Evolutionary conservation across 441 rosid species (phyloP).

Genomic region (Croton laevigatus): DNA sequence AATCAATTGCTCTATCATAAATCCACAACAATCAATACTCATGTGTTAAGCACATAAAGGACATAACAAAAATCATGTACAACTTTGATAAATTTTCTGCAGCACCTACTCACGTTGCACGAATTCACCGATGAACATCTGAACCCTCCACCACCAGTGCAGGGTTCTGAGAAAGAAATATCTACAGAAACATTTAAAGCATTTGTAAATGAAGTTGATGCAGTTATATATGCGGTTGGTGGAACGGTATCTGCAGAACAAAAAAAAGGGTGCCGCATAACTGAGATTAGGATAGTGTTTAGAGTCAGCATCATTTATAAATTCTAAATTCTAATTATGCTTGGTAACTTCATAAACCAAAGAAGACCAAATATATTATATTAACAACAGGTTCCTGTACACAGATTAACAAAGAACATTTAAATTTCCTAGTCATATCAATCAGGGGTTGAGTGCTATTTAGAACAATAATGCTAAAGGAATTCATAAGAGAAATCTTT

Average conservation of each 20-base stretch:
- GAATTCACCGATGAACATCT: conserved; percentile 68
- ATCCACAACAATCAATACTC: background rate
- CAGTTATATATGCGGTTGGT: conserved; percentile 70
- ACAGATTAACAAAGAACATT: background rate
- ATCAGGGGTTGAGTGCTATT: background rate
- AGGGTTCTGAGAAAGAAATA: conserved; percentile 75
- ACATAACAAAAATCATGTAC: background rate
- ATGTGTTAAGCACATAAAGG: background rate
- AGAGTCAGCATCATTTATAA: background rate
- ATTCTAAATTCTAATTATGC: background rate
- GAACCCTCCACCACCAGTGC: conserved; percentile 72
- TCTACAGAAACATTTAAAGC: conserved; percentile 67
- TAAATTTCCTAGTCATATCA: background rate
- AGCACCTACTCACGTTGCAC: conserved; percentile 88
- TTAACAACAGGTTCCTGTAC: background rate
- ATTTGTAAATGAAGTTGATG: conserved; percentile 71
- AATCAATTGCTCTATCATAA: background rate
- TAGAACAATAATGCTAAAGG: background rate
- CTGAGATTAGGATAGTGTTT: conserved; percentile 17
- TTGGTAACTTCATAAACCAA: background rate
- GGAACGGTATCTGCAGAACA: conserved; percentile 68
- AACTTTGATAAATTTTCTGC: conserved; percentile 16
- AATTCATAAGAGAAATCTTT: background rate
- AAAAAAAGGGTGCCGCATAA: background rate
- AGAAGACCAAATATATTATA: background rate